These are phyloP conservation scores for Metschnikowia cerradonensis DNA, from an alignment of 805 yeast species.

Conservation along the genomic window DNA sequence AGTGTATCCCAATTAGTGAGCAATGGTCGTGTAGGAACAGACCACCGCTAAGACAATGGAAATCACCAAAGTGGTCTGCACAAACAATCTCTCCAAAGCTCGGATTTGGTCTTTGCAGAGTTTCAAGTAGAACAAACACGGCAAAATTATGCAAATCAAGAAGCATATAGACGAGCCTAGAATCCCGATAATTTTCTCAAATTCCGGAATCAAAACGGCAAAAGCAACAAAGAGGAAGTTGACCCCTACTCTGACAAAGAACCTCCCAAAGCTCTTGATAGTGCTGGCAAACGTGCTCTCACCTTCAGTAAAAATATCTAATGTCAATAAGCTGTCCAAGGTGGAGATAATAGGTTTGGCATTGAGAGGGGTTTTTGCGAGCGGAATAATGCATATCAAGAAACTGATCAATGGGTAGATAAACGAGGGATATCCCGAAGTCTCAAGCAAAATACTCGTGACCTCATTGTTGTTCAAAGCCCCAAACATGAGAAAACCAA, in stretches of 20 bases:
- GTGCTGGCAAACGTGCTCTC: constrained; percentile 5
- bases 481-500: constrained; percentile 65
- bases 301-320: constrained; percentile 18
- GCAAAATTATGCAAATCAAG: constrained; percentile 73
- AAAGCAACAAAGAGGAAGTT: constrained; percentile 54
- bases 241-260: constrained; percentile 37
- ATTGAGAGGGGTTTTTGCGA: constrained; percentile 79
- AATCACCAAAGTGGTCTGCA: constrained; percentile 9
- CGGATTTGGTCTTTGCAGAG: constrained; percentile 18
- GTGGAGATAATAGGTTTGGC: constrained; percentile 79
- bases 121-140: constrained; percentile 59
- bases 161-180: constrained; percentile 80
- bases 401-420: constrained; percentile 51
- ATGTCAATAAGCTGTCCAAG: constrained; percentile 50
- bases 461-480: constrained; percentile 46
- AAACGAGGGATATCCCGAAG: constrained; percentile 48
- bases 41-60: constrained; percentile 16
- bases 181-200: constrained; percentile 77
- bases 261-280: constrained; percentile 10
- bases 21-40: constrained; percentile 19
- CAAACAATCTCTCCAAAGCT: constrained; percentile 13
- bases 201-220: constrained; percentile 68
- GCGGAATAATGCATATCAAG: constrained; percentile 74
- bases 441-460: constrained; percentile 44
- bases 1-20: constrained; percentile 5